phyloP scores from a whole-genome alignment of 345 rosid genomes.

The Citrus mangshanensis region DNA sequence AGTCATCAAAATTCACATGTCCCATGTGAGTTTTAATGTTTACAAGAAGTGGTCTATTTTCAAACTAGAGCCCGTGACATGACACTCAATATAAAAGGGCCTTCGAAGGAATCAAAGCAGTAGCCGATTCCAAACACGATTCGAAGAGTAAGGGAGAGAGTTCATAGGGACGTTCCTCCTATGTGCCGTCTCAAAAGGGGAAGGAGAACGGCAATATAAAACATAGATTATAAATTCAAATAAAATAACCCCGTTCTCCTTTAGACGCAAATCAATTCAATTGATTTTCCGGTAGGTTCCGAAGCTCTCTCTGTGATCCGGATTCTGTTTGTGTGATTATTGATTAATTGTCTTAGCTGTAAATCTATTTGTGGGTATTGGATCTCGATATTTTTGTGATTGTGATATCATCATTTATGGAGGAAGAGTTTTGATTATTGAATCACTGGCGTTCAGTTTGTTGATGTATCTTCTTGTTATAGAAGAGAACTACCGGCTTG shows the following conservation, averaged over 20 bases:
- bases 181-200: not conserved
- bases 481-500: conserved; percentile 56
- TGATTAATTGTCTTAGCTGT: not conserved
- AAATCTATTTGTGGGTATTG: not conserved
- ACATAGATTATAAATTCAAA: not conserved
- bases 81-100: too few relatives aligned
- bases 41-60: too few relatives aligned
- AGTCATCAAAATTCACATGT: too few relatives aligned
- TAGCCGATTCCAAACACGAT: too few relatives aligned
- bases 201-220: conserved; percentile 8
- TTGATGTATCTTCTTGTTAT: conserved; percentile 65
- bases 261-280: not conserved
- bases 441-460: conserved; percentile 28
- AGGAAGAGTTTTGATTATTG: conserved; percentile 24
- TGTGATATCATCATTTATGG: conserved; percentile 19
- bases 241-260: conserved; percentile 14
- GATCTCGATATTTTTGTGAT: not conserved
- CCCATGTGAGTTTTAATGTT: too few relatives aligned
- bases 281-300: conserved; percentile 7
- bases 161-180: not conserved
- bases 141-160: too few relatives aligned
- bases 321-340: not conserved
- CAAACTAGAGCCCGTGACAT: too few relatives aligned
- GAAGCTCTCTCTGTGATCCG: not conserved
- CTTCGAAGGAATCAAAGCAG: too few relatives aligned